phyloP scores from a whole-genome alignment of 768 basidiomycete genomes.

The Lactifluus piperatus region DNA sequence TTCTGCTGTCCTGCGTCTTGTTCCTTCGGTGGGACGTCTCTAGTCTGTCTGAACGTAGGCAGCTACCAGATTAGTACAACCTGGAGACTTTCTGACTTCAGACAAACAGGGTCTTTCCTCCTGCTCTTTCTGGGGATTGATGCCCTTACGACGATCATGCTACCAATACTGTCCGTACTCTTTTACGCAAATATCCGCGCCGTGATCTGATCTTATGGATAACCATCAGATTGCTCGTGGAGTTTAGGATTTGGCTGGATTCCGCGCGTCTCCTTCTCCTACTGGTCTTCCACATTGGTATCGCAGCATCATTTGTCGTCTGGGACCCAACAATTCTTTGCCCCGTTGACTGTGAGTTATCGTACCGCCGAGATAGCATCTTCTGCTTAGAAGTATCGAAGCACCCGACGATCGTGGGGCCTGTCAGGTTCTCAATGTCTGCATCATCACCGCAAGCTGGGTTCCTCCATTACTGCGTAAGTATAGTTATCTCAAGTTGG shows the following conservation, averaged over 20 bases:
- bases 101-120: constrained; percentile 36
- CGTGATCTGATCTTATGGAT: constrained; percentile 18
- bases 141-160: constrained; percentile 31
- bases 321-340: constrained; percentile 39
- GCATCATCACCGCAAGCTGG: constrained; percentile 46
- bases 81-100: neutral
- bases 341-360: constrained; percentile 32
- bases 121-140: constrained; percentile 36
- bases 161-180: constrained; percentile 36
- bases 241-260: constrained; percentile 48
- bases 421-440: constrained; percentile 42
- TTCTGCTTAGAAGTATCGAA: constrained; percentile 15
- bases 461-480: constrained; percentile 41
- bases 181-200: constrained; percentile 9
- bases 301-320: constrained; percentile 35
- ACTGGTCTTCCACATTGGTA: constrained; percentile 36
- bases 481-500: neutral
- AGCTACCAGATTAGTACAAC: neutral
- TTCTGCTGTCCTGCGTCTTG: constrained; percentile 37
- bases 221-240: constrained; percentile 33
- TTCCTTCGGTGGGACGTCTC: constrained; percentile 40
- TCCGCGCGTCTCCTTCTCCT: constrained; percentile 41
- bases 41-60: constrained; percentile 40
- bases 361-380: neutral
- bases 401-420: constrained; percentile 34